phyloP scores from a whole-genome alignment of 139 green algal genomes.

The Pleodorina starrii region DNA sequence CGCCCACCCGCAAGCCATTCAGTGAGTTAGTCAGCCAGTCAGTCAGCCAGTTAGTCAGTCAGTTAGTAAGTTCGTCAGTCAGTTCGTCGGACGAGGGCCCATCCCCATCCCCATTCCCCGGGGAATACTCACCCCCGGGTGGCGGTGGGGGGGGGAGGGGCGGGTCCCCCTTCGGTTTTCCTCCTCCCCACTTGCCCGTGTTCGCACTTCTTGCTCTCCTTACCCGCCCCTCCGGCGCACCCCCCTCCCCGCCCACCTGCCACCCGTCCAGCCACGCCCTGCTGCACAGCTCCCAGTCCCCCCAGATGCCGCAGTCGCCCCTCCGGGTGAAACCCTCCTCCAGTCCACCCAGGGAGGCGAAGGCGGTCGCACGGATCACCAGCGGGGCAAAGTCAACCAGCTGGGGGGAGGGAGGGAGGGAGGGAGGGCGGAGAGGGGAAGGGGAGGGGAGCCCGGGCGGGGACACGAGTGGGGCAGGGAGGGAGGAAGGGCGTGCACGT shows the following conservation, averaged over 20 bases:
- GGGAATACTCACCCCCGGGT: no score
- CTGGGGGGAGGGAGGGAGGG: not conserved
- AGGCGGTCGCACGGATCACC: slow-evolving; percentile 24
- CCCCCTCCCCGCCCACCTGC: slow-evolving; percentile 22
- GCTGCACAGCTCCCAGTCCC: slow-evolving; percentile 51
- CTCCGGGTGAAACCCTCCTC: slow-evolving; percentile 41
- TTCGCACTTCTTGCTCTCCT: no score
- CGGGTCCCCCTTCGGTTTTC: no score
- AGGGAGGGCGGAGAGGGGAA: not conserved
- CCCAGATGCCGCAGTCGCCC: slow-evolving; percentile 56
- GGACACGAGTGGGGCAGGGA: not conserved
- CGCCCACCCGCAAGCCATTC: no score
- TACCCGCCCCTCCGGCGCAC: not conserved
- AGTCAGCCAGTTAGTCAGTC: no score
- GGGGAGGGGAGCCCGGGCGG: no score
- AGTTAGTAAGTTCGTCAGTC: no score
- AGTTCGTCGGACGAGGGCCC: no score
- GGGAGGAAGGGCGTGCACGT: not conserved
- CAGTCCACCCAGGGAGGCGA: slow-evolving; percentile 31
- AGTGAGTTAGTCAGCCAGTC: no score
- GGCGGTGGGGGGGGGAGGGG: no score
- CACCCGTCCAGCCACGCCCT: slow-evolving; percentile 49
- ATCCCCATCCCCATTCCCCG: no score
- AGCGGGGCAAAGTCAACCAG: slow-evolving; percentile 50
- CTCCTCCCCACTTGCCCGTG: not conserved